phyloP scores from a whole-genome alignment of 2,329 filamentous ascomycete species.

The Xylaria sp. region DNA sequence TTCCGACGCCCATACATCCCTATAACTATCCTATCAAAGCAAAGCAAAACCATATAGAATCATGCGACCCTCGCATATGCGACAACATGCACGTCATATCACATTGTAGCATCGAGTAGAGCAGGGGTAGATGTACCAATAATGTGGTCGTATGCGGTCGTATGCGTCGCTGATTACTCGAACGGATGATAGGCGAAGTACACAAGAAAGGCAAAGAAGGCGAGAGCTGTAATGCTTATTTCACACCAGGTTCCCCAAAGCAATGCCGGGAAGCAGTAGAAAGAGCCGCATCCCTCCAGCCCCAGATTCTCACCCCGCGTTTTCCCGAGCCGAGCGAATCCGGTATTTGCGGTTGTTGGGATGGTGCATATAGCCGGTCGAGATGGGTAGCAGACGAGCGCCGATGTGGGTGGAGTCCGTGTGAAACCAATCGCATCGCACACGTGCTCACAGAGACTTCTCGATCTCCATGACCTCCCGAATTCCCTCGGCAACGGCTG shows the following conservation, averaged over 20 bases:
- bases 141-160: conserved; percentile 2
- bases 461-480: conserved; percentile 74
- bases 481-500: conserved; percentile 65
- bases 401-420: conserved; percentile 1
- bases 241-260: neutral
- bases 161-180: neutral
- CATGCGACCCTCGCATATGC: conserved; percentile 8
- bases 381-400: neutral
- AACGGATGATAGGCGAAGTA: neutral
- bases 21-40: neutral
- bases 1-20: conserved; percentile 3
- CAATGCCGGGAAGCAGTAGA: conserved; percentile 10
- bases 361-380: conserved; percentile 40
- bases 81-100: conserved; percentile 11
- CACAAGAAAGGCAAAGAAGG: conserved; percentile 2
- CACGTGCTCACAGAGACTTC: conserved; percentile 59
- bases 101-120: conserved; percentile 9
- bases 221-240: neutral
- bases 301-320: conserved; percentile 45
- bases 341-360: conserved; percentile 37
- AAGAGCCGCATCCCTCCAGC: conserved; percentile 44
- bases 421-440: conserved; percentile 18
- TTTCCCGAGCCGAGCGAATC: conserved; percentile 43
- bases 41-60: neutral
- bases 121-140: conserved; percentile 11